phyloP scores from a whole-genome alignment of 1,284 basidiomycete species.

The Laetiporus sulphureus region DNA sequence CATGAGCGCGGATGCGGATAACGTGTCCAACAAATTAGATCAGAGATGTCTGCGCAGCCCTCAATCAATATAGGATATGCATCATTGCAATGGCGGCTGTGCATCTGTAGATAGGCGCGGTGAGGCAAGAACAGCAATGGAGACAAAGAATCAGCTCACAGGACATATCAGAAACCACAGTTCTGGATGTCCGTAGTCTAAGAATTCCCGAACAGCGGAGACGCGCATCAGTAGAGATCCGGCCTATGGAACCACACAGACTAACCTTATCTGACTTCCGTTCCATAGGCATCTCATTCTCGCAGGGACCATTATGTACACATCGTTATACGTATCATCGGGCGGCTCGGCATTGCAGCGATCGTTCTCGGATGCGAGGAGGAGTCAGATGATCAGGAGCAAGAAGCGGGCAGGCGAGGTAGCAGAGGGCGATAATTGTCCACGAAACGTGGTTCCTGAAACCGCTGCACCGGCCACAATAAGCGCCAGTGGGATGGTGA shows the following conservation, averaged over 20 bases:
- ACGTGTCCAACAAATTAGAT: too few relatives aligned
- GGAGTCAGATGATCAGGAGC: slow-evolving; percentile 43
- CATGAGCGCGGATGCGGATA: too few relatives aligned
- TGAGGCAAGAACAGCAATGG: too few relatives aligned
- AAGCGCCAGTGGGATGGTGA: not conserved
- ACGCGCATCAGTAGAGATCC: not conserved
- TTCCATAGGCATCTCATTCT: slow-evolving; percentile 44
- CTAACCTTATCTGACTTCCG: slow-evolving; percentile 58
- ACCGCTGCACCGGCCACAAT: slow-evolving; percentile 13
- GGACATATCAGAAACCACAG: slow-evolving; percentile 53
- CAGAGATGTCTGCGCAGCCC: too few relatives aligned
- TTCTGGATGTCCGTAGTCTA: slow-evolving; percentile 65
- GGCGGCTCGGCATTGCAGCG: slow-evolving; percentile 50
- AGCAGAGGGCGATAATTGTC: slow-evolving; percentile 56
- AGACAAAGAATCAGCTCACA: too few relatives aligned
- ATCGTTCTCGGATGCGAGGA: slow-evolving; percentile 59
- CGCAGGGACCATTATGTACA: slow-evolving; percentile 49
- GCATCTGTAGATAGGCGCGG: too few relatives aligned
- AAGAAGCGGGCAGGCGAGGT: slow-evolving; percentile 40
- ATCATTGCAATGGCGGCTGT: too few relatives aligned
- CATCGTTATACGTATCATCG: slow-evolving; percentile 53
- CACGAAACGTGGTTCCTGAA: slow-evolving; percentile 63
- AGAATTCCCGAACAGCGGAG: slow-evolving; percentile 39
- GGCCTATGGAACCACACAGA: not conserved
- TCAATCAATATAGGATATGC: too few relatives aligned